A percentile compares a stretch with the other conserved stretches of the same genome.
phyloP scores from a whole-genome alignment of 495 filamentous ascomycete genomes.

The Xylaria scruposa region DNA sequence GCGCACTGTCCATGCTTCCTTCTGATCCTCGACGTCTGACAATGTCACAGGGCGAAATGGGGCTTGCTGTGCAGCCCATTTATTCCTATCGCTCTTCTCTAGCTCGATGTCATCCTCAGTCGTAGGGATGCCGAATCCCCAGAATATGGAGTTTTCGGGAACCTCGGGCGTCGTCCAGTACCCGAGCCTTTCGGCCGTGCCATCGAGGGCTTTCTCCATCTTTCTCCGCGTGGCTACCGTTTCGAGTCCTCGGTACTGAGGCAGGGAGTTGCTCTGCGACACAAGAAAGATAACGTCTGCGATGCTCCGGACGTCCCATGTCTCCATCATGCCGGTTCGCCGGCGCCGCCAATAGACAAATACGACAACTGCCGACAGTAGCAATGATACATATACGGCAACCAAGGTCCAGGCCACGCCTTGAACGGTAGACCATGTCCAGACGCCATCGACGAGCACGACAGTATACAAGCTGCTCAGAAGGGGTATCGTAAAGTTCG shows the following conservation, averaged over 20 bases:
- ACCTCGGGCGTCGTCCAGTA: constrained; percentile 70
- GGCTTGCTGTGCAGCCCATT: constrained; percentile 36
- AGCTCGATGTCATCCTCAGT: constrained; percentile 40
- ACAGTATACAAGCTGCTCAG: constrained; percentile 57
- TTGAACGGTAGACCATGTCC: constrained; percentile 80
- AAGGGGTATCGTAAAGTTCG: constrained; percentile 54
- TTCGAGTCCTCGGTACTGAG: constrained; percentile 65
- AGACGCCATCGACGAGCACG: constrained; percentile 53
- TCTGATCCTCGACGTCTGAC: constrained; percentile 30
- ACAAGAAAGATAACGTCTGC: constrained; percentile 79
- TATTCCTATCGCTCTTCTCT: constrained; percentile 34
- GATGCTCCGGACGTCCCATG: constrained; percentile 80
- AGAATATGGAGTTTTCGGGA: constrained; percentile 47
- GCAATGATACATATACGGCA: constrained; percentile 71
- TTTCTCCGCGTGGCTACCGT: constrained; percentile 60
- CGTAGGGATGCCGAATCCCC: constrained; percentile 46
- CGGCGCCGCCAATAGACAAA: constrained; percentile 57
- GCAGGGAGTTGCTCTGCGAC: constrained; percentile 77
- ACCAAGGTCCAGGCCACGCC: constrained; percentile 80
- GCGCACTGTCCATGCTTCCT: constrained; percentile 45
- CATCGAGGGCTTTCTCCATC: constrained; percentile 55
- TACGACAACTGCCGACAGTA: constrained; percentile 61
- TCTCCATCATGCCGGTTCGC: constrained; percentile 69
- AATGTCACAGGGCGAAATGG: constrained; percentile 2
- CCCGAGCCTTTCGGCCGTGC: constrained; percentile 70